phyloP scores from a whole-genome alignment of 306 rosid species.

The Vigna mungo region DNA sequence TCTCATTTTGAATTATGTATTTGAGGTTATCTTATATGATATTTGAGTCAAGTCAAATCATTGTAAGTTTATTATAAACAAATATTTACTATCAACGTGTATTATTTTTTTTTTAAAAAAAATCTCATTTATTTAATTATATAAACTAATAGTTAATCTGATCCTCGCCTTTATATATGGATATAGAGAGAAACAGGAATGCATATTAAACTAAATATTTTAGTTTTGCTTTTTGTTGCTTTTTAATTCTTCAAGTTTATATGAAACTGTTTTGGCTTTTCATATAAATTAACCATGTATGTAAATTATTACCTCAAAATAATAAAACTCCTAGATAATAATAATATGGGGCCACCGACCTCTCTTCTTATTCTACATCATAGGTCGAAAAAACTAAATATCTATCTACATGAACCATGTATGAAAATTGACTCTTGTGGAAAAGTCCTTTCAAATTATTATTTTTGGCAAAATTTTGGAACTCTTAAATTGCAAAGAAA shows the following conservation, averaged over 20 bases:
- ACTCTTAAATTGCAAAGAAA: background rate
- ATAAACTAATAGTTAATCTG: background rate
- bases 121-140: too few relatives aligned
- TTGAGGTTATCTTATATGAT: too few relatives aligned
- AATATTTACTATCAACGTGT: too few relatives aligned
- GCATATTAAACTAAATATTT: background rate
- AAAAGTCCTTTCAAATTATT: background rate
- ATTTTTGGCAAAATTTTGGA: background rate
- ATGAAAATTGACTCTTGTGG: background rate
- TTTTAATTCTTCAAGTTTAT: background rate
- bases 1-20: too few relatives aligned
- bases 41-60: too few relatives aligned
- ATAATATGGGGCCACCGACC: background rate
- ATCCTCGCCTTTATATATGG: too few relatives aligned
- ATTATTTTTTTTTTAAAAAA: too few relatives aligned
- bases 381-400: background rate
- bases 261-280: background rate
- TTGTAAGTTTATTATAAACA: too few relatives aligned
- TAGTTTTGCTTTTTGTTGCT: background rate
- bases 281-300: background rate
- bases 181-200: too few relatives aligned
- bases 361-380: background rate
- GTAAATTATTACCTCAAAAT: background rate
- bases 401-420: background rate
- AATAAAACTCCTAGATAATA: background rate